Conservation (phyloP, 2,329 filamentous ascomycete species). For the Sporothrix euskadiensis region DNA sequence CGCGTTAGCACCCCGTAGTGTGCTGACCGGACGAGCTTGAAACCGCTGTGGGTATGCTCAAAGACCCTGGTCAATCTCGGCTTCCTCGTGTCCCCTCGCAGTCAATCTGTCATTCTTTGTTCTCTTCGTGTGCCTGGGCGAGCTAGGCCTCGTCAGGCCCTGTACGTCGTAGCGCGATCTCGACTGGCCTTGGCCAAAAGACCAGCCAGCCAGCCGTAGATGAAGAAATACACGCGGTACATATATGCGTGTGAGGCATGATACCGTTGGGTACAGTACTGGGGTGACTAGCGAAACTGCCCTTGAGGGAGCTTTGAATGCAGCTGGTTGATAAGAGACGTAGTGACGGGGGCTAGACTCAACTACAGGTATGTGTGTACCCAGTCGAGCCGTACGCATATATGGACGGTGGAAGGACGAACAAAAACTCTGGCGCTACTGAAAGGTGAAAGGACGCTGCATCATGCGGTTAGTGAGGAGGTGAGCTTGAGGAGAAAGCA, state of each 20-base stretch:
- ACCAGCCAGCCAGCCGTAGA: neutral
- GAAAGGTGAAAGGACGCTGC: neutral
- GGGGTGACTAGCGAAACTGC: too few species aligned
- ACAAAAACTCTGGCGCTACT: neutral
- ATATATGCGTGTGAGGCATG: neutral
- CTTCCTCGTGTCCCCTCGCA: neutral
- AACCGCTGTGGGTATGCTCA: neutral
- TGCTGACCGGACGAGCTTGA: slow-evolving; percentile 1
- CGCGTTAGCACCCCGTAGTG: neutral
- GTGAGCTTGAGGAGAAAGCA: neutral
- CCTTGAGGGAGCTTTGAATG: too few species aligned
- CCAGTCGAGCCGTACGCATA: neutral
- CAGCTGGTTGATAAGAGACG: neutral
- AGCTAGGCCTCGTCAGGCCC: neutral
- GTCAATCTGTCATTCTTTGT: neutral
- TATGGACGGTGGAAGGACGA: neutral
- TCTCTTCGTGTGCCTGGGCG: neutral
- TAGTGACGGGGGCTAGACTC: neutral
- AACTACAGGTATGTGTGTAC: neutral
- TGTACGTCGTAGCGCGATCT: neutral
- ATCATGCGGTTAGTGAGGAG: neutral
- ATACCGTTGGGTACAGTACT: neutral
- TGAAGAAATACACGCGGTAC: neutral
- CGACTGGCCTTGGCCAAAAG: neutral
- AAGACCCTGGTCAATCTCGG: slow-evolving; percentile 5